Evolutionary conservation across 257 asterid genomes (phyloP), one percentile per base, ranked within the genome.

Genomic region (Ocimum tenuiflorum): DNA sequence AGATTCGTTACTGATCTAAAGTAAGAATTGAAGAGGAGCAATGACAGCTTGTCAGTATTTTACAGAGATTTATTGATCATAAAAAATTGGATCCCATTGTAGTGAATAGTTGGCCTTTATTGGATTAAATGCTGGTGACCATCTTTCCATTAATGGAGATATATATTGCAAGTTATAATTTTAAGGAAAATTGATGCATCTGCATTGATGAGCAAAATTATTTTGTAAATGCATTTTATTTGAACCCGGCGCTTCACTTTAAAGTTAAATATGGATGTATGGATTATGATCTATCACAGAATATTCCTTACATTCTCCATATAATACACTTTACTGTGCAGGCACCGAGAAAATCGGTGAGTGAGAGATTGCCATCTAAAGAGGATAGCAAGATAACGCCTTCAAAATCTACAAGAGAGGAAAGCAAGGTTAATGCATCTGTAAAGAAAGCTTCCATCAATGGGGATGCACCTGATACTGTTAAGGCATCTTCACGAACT

Each of bases 341-440:
- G 98, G 75, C 77, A 59, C 94, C 97, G 14, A 87, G 91, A 76
- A 92, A 84, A 70, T 82, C 88, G 45, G 77, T 77, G n/a, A 71
- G 85, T n/a, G 98, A 85, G 74, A 83, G 80, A 63, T 57, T 75
- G 73, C 78, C 79, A 13, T 76, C 87, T 35, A 89, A 81, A 77
- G 95, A 84, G 55, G 94, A 84, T 46, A 79, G 70, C 29, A 85
- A 80, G 73, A 67, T 36, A 33, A 22, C 66, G 59, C 80, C 86
- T 68, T 67, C 78, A 20, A 91, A 82, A 73, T 72, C 85, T 59
- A 71, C 77, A 49, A 82, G 73, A 76, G 92, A 77, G 69, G 95
- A 83, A 68, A 86, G 63, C 70, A 80, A 73, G 60, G 73, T 69
- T 49, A 79, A 68, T 68, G 36, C 78, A 71, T 75, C 88, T n/a